Percentiles rank a stretch among this genome's conserved stretches.
Evolutionary conservation across 345 rosid species (phyloP).

Genomic region (Murraya koenigii): DNA sequence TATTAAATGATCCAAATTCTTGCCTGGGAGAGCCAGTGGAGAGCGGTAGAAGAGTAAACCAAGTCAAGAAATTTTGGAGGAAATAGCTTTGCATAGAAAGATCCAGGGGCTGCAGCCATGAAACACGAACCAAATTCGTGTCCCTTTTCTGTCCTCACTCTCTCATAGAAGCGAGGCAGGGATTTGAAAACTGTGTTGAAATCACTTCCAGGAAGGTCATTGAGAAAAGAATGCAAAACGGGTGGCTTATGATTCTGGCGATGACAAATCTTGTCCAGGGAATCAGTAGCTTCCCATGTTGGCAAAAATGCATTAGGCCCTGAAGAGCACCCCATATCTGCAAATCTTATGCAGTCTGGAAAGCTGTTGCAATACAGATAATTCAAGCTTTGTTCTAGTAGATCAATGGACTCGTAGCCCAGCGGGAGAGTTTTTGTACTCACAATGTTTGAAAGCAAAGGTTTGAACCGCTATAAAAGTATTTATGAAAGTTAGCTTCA

Average conservation of each 20-base stretch:
- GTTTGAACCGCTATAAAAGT: no score
- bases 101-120: conserved; percentile 21
- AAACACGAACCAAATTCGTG: conserved; percentile 2
- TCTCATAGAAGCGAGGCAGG: conserved; percentile 14
- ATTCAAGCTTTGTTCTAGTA: not conserved
- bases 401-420: no score
- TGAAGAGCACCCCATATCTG: conserved; percentile 11
- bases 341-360: conserved; percentile 7
- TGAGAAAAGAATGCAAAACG: conserved; percentile 8
- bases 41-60: conserved; percentile 22
- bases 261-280: not conserved
- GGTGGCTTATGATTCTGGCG: not conserved
- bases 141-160: not conserved
- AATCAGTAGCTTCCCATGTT: not conserved
- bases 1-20: not conserved
- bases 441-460: no score
- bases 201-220: conserved; percentile 29
- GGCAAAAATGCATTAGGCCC: conserved; percentile 4
- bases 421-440: no score
- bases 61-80: conserved; percentile 21
- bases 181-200: conserved; percentile 21
- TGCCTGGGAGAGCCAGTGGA: conserved; percentile 22
- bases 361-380: not conserved
- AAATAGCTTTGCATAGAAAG: conserved; percentile 25
- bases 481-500: no score